Conservation (phyloP, 2,329 filamentous ascomycete genomes). For the Colletotrichum scovillei region DNA sequence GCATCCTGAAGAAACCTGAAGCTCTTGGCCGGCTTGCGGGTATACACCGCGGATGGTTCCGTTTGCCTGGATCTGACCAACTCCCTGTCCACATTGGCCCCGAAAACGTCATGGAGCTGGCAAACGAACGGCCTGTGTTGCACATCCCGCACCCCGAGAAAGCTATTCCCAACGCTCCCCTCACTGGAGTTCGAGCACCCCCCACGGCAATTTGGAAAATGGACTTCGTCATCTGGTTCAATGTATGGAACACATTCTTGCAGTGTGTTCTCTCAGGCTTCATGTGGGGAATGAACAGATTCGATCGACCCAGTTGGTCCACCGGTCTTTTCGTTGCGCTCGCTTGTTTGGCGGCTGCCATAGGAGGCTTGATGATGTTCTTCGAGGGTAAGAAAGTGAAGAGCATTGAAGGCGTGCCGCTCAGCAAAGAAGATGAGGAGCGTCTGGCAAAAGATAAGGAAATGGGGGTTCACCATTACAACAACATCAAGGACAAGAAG, state of each 20-base stretch:
- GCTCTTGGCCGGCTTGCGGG: constrained; percentile 77
- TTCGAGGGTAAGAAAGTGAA: constrained; percentile 79
- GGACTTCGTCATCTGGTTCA: constrained; percentile 83
- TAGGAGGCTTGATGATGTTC: constrained; percentile 77
- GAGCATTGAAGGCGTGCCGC: constrained; percentile 75
- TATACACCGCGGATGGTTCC: constrained; percentile 81
- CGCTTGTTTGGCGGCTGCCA: constrained; percentile 75
- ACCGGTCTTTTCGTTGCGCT: constrained; percentile 83
- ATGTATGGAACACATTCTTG: constrained; percentile 82
- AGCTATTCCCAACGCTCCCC: constrained; percentile 73
- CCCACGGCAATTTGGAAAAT: constrained; percentile 80
- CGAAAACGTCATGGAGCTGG: constrained; percentile 57
- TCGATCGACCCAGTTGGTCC: constrained; percentile 80
- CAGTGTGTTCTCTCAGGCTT: constrained; percentile 79
- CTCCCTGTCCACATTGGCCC: constrained; percentile 66
- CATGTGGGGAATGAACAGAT: constrained; percentile 86
- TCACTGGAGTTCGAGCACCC: constrained; percentile 77
- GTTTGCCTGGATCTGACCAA: constrained; percentile 73
- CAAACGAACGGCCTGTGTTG: constrained; percentile 50
- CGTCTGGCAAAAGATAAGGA: constrained; percentile 64
- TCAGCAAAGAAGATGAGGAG: constrained; percentile 66
- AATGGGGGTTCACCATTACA: constrained; percentile 68
- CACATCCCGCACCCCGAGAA: constrained; percentile 72
- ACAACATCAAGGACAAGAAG: constrained; percentile 64
- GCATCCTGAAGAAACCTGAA: constrained; percentile 61